These are phyloP conservation scores for barrel medic (Medicago truncatula) DNA, from an alignment of 306 rosid genomes.

Conservation along the genomic window MtrunA17r5.0-ANR NC_053048.1:51235001-51235500, in stretches of 20 bases:
- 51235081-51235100: neutral
- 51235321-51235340: neutral
- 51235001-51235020: constrained; percentile 86
- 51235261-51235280: constrained; percentile 70
- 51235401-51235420: constrained; percentile 75
- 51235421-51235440: constrained; percentile 79
- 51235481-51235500: constrained; percentile 83
- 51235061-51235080: neutral
- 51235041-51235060: neutral
- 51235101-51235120: constrained; percentile 16
- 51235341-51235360: constrained; percentile 21
- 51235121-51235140: constrained; percentile 69
- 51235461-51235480: constrained; percentile 85
- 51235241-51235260: constrained; percentile 74
- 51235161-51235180: constrained; percentile 81
- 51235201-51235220: constrained; percentile 80
- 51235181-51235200: constrained; percentile 62
- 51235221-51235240: constrained; percentile 87
- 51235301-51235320: neutral
- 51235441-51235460: constrained; percentile 81
- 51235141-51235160: constrained; percentile 77
- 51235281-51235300: neutral
- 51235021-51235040: constrained; percentile 53
- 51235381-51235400: constrained; percentile 83
- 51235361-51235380: constrained; percentile 81